A percentile compares a stretch with the other conserved stretches of the same genome.
Evolutionary conservation across 225 moss, liverwort and hornwort species (phyloP).

Genomic region (Anthoceros angustus): DNA sequence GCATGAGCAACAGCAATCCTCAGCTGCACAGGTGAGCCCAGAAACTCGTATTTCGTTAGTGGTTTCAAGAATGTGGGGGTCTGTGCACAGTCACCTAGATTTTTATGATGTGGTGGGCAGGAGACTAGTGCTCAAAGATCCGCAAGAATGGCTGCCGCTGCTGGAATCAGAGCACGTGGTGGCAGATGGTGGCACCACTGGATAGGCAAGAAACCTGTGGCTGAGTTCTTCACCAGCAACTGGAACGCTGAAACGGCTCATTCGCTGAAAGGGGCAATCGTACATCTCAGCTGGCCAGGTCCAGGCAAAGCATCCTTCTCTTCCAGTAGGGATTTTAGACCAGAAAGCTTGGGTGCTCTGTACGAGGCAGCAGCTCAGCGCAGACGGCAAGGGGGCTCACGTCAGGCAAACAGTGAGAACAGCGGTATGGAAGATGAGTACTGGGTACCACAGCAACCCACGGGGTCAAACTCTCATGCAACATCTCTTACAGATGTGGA

Average conservation of each 20-base stretch:
- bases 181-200: conserved; percentile 90
- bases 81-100: no score
- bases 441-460: conserved; percentile 52
- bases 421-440: conserved; percentile 41
- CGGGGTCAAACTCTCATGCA: conserved; percentile 13
- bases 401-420: conserved; percentile 3
- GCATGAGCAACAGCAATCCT: conserved; percentile 31
- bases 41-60: no score
- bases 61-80: no score
- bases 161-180: conserved; percentile 60
- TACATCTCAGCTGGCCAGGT: conserved; percentile 39
- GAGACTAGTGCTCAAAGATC: conserved; percentile 63
- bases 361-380: conserved; percentile 51
- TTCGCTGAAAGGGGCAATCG: conserved; percentile 30
- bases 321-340: conserved; percentile 7
- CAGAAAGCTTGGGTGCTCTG: conserved; percentile 35
- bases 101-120: conserved; percentile 13
- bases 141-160: conserved; percentile 75
- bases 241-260: background rate
- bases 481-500: background rate
- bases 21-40: conserved; percentile 26
- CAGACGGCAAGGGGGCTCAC: conserved; percentile 20
- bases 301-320: conserved; percentile 6
- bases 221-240: conserved; percentile 5
- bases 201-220: conserved; percentile 24